phyloP scores from a whole-genome alignment of 2,329 filamentous ascomycete species.

The Aureobasidium sp. region DNA sequence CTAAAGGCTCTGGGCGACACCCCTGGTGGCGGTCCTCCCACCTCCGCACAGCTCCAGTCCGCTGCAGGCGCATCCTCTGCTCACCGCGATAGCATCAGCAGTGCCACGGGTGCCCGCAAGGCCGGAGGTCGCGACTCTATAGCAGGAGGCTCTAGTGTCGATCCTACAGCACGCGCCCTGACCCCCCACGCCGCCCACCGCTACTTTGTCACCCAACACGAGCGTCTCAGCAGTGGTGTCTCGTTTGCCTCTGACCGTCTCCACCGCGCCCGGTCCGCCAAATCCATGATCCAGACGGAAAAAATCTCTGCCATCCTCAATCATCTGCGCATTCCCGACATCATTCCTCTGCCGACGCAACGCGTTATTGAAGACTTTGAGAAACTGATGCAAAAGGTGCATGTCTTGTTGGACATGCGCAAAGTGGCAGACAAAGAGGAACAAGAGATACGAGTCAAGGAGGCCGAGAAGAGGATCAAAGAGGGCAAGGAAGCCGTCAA shows the following conservation, averaged over 20 bases:
- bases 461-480: constrained; percentile 29
- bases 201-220: constrained; percentile 71
- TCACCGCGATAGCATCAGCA: constrained; percentile 39
- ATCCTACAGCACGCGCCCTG: constrained; percentile 47
- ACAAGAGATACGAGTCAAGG: constrained; percentile 56
- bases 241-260: constrained; percentile 83
- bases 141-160: constrained; percentile 31
- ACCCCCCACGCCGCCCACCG: constrained; percentile 67
- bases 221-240: constrained; percentile 77
- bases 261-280: constrained; percentile 69
- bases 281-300: constrained; percentile 66
- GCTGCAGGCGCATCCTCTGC: constrained; percentile 22
- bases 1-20: constrained; percentile 26
- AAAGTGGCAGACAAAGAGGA: constrained; percentile 73
- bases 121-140: constrained; percentile 32
- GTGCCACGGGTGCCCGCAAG: constrained; percentile 27
- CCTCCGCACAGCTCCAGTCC: constrained; percentile 18
- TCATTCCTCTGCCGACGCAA: constrained; percentile 68
- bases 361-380: constrained; percentile 66
- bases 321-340: constrained; percentile 63
- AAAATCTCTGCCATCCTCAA: constrained; percentile 67
- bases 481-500: constrained; percentile 11
- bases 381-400: constrained; percentile 59
- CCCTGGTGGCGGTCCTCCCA: constrained; percentile 21
- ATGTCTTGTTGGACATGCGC: constrained; percentile 61